A percentile compares a stretch with the other conserved stretches of the same genome.
Conservation (phyloP, 1,284 basidiomycete species). For the Heliocybe sulcata region DNA sequence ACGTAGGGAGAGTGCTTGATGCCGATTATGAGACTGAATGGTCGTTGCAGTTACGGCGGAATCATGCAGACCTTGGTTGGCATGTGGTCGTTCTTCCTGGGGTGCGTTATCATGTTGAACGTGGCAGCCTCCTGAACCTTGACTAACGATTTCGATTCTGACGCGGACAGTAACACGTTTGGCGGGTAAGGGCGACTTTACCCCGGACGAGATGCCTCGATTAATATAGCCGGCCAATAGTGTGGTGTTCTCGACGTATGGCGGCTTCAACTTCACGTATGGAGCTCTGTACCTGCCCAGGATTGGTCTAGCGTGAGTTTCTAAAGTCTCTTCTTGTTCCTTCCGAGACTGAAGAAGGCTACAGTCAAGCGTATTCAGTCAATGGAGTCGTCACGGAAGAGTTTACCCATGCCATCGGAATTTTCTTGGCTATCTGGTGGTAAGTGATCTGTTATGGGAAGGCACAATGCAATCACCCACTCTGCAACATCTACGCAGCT, state of each 20-base stretch:
- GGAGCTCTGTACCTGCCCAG: conserved; percentile 18
- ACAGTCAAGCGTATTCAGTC: conserved; percentile 17
- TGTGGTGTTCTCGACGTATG: conserved; percentile 19
- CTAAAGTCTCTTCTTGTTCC: neutral
- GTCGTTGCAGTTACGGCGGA: conserved; percentile 17
- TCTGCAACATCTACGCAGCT: neutral
- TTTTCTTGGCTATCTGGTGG: conserved; percentile 17
- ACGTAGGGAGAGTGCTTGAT: conserved; percentile 1
- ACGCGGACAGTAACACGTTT: neutral
- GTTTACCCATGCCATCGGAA: conserved; percentile 18
- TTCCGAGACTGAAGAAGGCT: neutral
- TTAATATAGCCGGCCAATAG: conserved; percentile 4
- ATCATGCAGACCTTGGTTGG: conserved; percentile 21
- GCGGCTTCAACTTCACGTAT: conserved; percentile 21
- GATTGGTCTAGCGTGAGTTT: conserved; percentile 19
- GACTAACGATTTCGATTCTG: conserved; percentile 4
- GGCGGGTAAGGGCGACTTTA: neutral
- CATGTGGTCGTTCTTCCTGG: conserved; percentile 24
- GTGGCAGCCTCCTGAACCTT: conserved; percentile 1
- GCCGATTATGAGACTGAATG: neutral
- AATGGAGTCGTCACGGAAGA: conserved; percentile 10
- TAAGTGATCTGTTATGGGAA: neutral
- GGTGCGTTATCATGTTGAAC: conserved; percentile 11
- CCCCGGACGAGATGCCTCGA: neutral
- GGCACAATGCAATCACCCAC: neutral